phyloP scores from a whole-genome alignment of 345 rosid species.

The Diplotaxis tenuifolia region DNA sequence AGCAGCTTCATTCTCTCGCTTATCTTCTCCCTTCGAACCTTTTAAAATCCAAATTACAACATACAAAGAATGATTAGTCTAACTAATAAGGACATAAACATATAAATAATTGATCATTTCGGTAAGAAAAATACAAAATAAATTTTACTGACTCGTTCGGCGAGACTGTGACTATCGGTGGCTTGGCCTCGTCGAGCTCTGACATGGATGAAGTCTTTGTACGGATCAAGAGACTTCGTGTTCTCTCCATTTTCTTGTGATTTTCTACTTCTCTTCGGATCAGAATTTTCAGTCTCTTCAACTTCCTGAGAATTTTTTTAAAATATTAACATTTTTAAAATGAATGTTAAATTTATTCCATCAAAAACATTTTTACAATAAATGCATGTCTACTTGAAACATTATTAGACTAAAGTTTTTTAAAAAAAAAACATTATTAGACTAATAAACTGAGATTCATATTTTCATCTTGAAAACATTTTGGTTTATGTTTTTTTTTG shows the following conservation, averaged over 20 bases:
- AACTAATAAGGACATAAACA: not conserved
- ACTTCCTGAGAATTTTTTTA: conserved; percentile 29
- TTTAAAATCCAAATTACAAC: not conserved
- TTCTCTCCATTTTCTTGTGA: conserved; percentile 37
- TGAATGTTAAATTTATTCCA: no score
- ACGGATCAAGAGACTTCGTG: conserved; percentile 47
- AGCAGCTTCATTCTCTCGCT: conserved; percentile 96
- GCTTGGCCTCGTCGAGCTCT: conserved; percentile 96
- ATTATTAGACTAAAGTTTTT: no score
- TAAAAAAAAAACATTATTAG: no score
- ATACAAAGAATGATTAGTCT: not conserved
- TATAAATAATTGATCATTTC: no score
- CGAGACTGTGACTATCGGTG: conserved; percentile 93
- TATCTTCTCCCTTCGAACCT: conserved; percentile 93
- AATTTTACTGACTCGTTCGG: conserved; percentile 68
- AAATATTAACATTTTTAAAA: no score
- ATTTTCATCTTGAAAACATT: no score
- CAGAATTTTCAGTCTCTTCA: conserved; percentile 43
- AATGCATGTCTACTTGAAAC: no score
- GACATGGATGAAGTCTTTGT: conserved; percentile 80
- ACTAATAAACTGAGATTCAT: no score
- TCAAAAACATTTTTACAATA: no score
- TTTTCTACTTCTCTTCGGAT: conserved; percentile 37
- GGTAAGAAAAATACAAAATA: not conserved
- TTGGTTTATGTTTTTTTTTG: no score